A percentile compares a stretch with the other conserved stretches of the same genome.
These are phyloP conservation scores for Lentinula edodes DNA, from an alignment of 768 basidiomycete species.

Conservation along the genomic window DNA sequence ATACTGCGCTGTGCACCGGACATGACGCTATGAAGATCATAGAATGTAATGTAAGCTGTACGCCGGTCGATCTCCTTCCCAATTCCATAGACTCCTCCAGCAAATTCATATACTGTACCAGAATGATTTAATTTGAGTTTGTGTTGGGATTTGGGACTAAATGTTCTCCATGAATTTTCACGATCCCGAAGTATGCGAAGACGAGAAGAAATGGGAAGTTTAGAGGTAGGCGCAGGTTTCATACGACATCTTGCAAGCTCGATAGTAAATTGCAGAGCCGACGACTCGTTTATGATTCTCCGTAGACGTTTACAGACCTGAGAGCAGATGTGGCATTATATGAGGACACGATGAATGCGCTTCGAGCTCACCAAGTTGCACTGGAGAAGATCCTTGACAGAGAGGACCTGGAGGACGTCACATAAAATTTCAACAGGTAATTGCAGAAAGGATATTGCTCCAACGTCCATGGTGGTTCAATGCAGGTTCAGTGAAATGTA, in stretches of 20 bases:
- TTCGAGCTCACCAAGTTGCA: slow-evolving; percentile 24
- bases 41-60: slow-evolving; percentile 28
- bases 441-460: neutral
- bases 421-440: slow-evolving; percentile 34
- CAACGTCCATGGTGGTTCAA: neutral
- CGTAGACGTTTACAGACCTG: slow-evolving; percentile 36
- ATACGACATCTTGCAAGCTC: slow-evolving; percentile 44
- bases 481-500: no score
- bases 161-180: slow-evolving; percentile 43
- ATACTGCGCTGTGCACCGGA: slow-evolving; percentile 28
- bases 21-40: slow-evolving; percentile 36
- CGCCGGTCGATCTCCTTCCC: slow-evolving; percentile 34
- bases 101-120: slow-evolving; percentile 46
- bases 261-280: slow-evolving; percentile 42
- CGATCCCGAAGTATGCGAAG: slow-evolving; percentile 34
- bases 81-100: slow-evolving; percentile 41
- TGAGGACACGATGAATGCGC: neutral
- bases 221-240: slow-evolving; percentile 27
- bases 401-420: slow-evolving; percentile 26
- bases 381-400: slow-evolving; percentile 28
- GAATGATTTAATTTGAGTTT: slow-evolving; percentile 35
- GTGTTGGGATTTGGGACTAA: slow-evolving; percentile 32
- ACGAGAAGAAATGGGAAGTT: slow-evolving; percentile 32
- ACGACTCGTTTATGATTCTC: slow-evolving; percentile 34
- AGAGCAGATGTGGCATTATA: neutral